Evolutionary conservation across 2,329 filamentous ascomycete genomes (phyloP).

Genomic region (Cryphonectria carpinicola): DNA sequence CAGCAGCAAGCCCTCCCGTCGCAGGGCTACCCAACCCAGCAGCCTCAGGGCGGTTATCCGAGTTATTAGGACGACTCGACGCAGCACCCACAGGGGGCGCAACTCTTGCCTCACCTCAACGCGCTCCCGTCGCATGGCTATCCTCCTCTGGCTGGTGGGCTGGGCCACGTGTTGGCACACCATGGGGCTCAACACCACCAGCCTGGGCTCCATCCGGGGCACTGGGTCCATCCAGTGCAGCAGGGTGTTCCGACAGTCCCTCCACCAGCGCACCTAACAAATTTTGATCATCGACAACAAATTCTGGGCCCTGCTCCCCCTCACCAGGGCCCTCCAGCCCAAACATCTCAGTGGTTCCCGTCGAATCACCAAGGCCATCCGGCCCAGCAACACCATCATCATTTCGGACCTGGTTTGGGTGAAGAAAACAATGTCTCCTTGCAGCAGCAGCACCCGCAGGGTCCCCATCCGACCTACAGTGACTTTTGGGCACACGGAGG

Average conservation of each 20-base stretch:
- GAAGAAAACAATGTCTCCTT: not conserved
- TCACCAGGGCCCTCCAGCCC: not conserved
- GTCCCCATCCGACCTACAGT: not conserved
- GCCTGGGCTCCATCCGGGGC: not conserved
- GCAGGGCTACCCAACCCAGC: constrained; percentile 38
- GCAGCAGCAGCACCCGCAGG: not conserved
- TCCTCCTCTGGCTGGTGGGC: not conserved
- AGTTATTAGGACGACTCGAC: constrained; percentile 12
- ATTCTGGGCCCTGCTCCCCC: not conserved
- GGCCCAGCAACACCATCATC: not conserved
- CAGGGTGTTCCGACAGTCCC: not conserved
- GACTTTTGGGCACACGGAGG: not conserved
- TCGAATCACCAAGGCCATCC: not conserved
- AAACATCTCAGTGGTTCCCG: not conserved
- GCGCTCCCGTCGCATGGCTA: not conserved
- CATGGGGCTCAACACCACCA: not conserved
- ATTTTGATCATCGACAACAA: not conserved
- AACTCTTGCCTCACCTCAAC: not conserved
- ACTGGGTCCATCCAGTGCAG: not conserved
- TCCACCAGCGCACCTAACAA: not conserved
- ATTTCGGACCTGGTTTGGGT: not conserved
- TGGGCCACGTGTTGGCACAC: not conserved
- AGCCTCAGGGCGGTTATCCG: constrained; percentile 10
- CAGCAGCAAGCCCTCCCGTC: constrained; percentile 42
- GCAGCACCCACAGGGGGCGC: not conserved